phyloP scores from a whole-genome alignment of 345 rosid species.

The Boechera divaricarpa region DNA sequence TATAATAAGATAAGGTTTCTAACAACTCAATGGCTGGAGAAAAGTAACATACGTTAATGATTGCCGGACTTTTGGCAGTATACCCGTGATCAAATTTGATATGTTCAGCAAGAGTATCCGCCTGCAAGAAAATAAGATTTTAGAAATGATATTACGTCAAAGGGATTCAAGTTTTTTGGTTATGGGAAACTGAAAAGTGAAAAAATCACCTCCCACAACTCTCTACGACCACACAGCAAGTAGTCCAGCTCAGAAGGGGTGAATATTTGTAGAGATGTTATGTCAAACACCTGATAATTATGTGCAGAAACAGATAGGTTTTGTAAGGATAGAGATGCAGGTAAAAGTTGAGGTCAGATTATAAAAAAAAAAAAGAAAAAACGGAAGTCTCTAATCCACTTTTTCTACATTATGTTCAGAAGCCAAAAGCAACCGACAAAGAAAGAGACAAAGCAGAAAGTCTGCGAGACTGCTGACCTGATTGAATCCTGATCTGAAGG shows the following conservation, averaged over 20 bases:
- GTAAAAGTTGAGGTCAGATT: conserved; percentile 2
- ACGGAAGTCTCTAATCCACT: neutral
- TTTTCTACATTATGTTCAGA: neutral
- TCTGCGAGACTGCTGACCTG: conserved; percentile 59
- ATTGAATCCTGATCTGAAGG: conserved; percentile 93
- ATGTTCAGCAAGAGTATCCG: conserved; percentile 87
- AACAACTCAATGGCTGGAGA: neutral
- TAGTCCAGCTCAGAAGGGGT: conserved; percentile 87
- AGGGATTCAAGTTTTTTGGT: neutral
- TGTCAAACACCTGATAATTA: conserved; percentile 81
- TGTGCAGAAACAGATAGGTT: neutral
- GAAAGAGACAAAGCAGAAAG: conserved; percentile 1
- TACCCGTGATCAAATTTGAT: conserved; percentile 98
- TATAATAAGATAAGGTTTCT: neutral
- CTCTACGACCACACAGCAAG: conserved; percentile 96
- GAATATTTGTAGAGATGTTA: conserved; percentile 90
- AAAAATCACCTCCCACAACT: conserved; percentile 88
- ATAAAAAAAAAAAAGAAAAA: neutral
- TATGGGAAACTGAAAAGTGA: conserved; percentile 1
- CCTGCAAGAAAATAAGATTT: conserved; percentile 52
- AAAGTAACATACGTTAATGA: conserved; percentile 63
- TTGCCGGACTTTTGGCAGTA: conserved; percentile 94
- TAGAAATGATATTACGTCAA: neutral
- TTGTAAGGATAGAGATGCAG: neutral
- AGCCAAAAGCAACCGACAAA: conserved; percentile 13